Percentiles rank a stretch among this genome's conserved stretches.
phyloP scores from a whole-genome alignment of 306 rosid genomes.

The Glycyrrhiza uralensis region DNA sequence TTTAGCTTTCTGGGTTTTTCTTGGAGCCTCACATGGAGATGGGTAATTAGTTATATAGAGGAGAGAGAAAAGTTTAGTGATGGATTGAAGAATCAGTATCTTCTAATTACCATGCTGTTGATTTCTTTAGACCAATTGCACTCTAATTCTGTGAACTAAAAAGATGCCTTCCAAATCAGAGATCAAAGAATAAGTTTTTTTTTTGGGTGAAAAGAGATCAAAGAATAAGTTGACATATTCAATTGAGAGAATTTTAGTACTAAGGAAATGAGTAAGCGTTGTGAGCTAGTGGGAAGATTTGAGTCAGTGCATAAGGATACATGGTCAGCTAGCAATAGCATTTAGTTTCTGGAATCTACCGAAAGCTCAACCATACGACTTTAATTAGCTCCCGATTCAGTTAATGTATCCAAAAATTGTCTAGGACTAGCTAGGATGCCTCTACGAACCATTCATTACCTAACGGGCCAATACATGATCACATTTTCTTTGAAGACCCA shows the following conservation, averaged over 20 bases:
- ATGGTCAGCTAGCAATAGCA: background rate
- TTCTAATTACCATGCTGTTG: background rate
- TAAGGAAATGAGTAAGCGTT: background rate
- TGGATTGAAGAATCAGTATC: background rate
- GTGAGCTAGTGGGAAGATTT: background rate
- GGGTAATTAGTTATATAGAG: background rate
- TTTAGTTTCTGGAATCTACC: background rate
- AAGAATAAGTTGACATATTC: slow-evolving; percentile 5
- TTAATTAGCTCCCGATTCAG: background rate
- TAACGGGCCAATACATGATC: too few species aligned
- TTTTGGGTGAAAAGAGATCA: too few species aligned
- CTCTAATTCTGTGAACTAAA: slow-evolving; percentile 8
- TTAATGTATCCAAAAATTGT: background rate
- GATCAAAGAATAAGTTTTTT: background rate
- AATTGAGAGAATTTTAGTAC: background rate
- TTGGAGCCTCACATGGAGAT: background rate
- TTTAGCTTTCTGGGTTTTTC: background rate
- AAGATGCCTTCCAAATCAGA: slow-evolving; percentile 16
- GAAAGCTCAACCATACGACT: background rate
- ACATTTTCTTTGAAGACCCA: too few species aligned
- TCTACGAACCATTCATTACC: too few species aligned
- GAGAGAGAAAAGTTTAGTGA: background rate
- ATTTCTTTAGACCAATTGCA: background rate
- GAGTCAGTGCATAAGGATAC: background rate
- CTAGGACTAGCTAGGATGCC: background rate